These are phyloP conservation scores for Aspergillus fumigatus DNA, from an alignment of 2,329 filamentous ascomycete genomes.

Conservation along the genomic window DNA sequence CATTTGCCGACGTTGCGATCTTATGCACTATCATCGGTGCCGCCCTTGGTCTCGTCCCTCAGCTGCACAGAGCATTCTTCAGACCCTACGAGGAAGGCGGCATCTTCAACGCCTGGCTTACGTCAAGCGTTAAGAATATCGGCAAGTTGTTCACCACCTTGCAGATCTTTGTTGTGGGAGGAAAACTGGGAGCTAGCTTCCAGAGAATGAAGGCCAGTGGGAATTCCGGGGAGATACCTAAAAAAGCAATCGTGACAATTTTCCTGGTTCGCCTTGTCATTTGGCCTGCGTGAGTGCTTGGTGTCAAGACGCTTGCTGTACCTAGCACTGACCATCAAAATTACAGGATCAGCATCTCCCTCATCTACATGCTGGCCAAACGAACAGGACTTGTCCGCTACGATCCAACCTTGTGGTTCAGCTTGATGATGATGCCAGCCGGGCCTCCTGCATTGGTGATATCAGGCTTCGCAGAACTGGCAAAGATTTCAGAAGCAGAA, in stretches of 20 bases:
- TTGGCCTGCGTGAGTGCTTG: constrained; percentile 49
- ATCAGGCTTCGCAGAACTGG: constrained; percentile 49
- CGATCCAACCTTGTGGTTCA: constrained; percentile 65
- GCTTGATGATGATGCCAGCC: constrained; percentile 56
- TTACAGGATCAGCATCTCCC: constrained; percentile 45
- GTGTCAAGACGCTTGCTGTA: background rate
- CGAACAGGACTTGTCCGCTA: constrained; percentile 48
- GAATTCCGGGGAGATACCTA: constrained; percentile 35
- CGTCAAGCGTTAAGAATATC: constrained; percentile 56
- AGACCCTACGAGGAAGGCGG: constrained; percentile 53
- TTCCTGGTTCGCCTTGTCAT: constrained; percentile 55
- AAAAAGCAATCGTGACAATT: constrained; percentile 47
- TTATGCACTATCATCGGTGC: constrained; percentile 57
- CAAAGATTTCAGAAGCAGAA: constrained; percentile 39
- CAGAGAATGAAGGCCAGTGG: constrained; percentile 39
- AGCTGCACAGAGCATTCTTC: constrained; percentile 61
- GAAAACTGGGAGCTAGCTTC: constrained; percentile 57
- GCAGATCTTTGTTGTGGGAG: constrained; percentile 62
- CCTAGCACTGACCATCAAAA: background rate
- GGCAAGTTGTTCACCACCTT: constrained; percentile 61
- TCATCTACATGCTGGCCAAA: constrained; percentile 53
- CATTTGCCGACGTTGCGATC: constrained; percentile 59
- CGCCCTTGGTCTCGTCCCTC: constrained; percentile 56
- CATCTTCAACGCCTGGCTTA: constrained; percentile 64
- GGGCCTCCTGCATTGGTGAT: constrained; percentile 54